These are phyloP conservation scores for Panicum miliaceum DNA, from an alignment of 176 grass and related monocot species.

Conservation along the genomic window DNA sequence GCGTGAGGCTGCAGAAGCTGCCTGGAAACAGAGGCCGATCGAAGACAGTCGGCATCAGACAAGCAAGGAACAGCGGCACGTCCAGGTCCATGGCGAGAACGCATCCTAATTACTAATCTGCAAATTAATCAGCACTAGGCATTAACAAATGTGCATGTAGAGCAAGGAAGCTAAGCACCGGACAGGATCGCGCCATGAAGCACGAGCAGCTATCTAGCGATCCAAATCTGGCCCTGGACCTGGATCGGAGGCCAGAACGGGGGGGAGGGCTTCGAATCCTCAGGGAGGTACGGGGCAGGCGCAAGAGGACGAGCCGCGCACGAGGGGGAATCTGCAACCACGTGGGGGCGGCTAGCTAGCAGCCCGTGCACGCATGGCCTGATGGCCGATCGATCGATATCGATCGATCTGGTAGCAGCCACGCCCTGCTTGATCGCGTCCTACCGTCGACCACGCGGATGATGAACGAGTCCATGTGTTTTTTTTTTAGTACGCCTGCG, in stretches of 20 bases:
- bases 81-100: background rate
- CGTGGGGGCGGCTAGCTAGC: background rate
- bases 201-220: background rate
- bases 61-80: background rate
- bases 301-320: constrained; percentile 10
- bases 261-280: constrained; percentile 17
- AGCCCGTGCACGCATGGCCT: background rate
- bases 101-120: background rate
- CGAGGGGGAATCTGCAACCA: background rate
- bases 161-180: background rate
- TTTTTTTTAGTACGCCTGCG: background rate
- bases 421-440: background rate
- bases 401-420: background rate
- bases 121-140: background rate
- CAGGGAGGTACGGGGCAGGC: constrained; percentile 36
- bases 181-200: background rate
- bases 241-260: no score
- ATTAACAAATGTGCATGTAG: background rate
- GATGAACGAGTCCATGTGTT: background rate
- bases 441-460: background rate
- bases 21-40: background rate
- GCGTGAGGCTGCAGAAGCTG: background rate
- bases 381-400: background rate
- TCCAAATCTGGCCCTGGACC: background rate
- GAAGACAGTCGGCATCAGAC: background rate